Evolutionary conservation across 495 filamentous ascomycete genomes (phyloP).

Genomic region (Penicillium simplicissimum): DNA sequence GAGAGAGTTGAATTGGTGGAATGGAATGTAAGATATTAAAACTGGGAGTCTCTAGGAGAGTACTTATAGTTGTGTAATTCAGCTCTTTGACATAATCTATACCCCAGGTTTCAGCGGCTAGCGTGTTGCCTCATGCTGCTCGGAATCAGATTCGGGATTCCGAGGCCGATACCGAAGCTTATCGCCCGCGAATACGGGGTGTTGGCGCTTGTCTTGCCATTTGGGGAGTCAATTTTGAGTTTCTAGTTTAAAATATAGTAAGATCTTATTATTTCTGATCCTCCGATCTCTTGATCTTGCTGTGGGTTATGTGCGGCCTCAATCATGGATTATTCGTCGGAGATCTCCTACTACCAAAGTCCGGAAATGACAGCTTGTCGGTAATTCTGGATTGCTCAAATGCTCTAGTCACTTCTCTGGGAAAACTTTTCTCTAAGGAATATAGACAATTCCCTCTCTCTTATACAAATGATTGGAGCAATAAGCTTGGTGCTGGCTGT

Average conservation of each 20-base stretch:
- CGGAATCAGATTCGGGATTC: not conserved
- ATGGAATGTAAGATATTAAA: not conserved
- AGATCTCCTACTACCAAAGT: not conserved
- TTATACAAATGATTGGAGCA: not conserved
- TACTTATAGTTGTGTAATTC: not conserved
- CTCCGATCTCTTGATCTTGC: not conserved
- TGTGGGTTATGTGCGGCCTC: not conserved
- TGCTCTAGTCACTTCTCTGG: not conserved
- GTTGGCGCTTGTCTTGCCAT: not conserved
- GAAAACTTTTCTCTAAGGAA: not conserved
- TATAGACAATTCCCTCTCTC: not conserved
- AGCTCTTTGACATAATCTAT: not conserved
- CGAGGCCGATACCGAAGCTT: not conserved
- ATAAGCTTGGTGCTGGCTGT: not conserved
- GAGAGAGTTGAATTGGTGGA: not conserved
- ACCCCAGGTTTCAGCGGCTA: not conserved
- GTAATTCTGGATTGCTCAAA: not conserved
- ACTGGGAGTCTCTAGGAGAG: not conserved
- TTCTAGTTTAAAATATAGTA: not conserved
- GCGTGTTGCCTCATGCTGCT: not conserved
- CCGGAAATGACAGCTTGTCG: no score
- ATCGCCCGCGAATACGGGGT: not conserved
- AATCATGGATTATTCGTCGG: not conserved
- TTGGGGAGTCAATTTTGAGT: not conserved
- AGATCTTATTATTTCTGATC: not conserved